phyloP scores from a whole-genome alignment of 2,329 filamentous ascomycete species.

The Penicillium sp. region DNA sequence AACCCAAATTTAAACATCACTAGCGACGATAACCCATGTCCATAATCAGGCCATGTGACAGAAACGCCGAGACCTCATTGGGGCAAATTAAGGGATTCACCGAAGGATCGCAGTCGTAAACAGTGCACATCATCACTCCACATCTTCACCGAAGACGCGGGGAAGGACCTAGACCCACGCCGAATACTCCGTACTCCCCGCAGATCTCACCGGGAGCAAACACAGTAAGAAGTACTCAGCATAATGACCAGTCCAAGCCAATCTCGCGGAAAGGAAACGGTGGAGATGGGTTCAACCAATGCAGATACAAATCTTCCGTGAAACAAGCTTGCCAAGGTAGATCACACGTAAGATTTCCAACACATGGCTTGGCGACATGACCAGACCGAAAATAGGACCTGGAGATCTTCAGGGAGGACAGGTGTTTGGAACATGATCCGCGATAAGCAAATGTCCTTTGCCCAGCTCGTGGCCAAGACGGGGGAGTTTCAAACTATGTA shows the following conservation, averaged over 20 bases:
- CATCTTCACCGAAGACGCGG: conserved; percentile 18
- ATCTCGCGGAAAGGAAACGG: no score
- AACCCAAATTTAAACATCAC: no score
- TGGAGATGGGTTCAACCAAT: no score
- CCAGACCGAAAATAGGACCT: conserved; percentile 4
- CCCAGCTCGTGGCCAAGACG: conserved; percentile 20
- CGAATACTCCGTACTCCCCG: no score
- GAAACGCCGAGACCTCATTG: conserved; percentile 2
- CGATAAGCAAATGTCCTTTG: conserved; percentile 7
- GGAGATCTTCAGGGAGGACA: conserved; percentile 2
- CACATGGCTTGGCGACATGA: background rate
- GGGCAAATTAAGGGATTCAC: background rate
- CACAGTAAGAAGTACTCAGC: conserved; percentile 5
- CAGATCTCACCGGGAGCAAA: conserved; percentile 5
- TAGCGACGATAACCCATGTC: no score
- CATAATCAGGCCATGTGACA: conserved; percentile 1
- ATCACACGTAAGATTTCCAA: conserved; percentile 1
- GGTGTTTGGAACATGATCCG: conserved; percentile 13
- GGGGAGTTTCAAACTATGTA: conserved; percentile 18
- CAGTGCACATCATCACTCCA: conserved; percentile 7
- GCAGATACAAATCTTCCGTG: background rate
- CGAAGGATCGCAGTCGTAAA: background rate
- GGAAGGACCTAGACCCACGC: no score
- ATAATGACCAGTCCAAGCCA: no score
- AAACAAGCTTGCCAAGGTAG: no score